phyloP scores from a whole-genome alignment of 257 asterid genomes.

The Nicotiana paniculata region DNA sequence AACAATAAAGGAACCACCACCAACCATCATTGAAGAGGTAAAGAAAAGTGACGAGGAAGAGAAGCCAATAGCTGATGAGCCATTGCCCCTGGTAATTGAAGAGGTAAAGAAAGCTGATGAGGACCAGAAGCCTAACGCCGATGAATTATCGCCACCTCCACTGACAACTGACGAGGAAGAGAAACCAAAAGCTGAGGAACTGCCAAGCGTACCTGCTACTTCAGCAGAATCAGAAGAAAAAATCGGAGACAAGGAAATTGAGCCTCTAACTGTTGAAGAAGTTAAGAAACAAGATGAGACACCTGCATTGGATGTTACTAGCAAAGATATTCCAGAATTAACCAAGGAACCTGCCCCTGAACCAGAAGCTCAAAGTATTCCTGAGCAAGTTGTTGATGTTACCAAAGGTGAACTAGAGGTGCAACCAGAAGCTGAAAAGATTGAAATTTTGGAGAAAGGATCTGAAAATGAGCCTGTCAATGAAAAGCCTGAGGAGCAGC shows the following conservation, averaged over 20 bases:
- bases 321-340: conserved; percentile 5
- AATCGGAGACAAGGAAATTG: conserved; percentile 31
- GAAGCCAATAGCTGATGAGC: conserved; percentile 17
- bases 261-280: conserved; percentile 22
- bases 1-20: not conserved
- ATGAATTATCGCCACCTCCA: not conserved
- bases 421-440: conserved; percentile 13
- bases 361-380: not conserved
- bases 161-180: conserved; percentile 14
- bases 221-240: conserved; percentile 22
- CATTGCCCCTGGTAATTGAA: not conserved
- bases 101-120: conserved; percentile 11
- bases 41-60: conserved; percentile 4
- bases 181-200: conserved; percentile 17
- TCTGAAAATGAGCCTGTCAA: conserved; percentile 10
- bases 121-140: conserved; percentile 13
- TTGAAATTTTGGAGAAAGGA: conserved; percentile 17
- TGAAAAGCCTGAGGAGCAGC: conserved; percentile 24
- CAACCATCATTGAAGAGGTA: conserved; percentile 8
- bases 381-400: conserved; percentile 12
- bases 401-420: conserved; percentile 16
- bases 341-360: conserved; percentile 15
- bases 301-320: conserved; percentile 12
- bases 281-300: conserved; percentile 26
- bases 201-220: not conserved